phyloP scores from a whole-genome alignment of 257 asterid species.

The Solanum raphanifolium region DNA sequence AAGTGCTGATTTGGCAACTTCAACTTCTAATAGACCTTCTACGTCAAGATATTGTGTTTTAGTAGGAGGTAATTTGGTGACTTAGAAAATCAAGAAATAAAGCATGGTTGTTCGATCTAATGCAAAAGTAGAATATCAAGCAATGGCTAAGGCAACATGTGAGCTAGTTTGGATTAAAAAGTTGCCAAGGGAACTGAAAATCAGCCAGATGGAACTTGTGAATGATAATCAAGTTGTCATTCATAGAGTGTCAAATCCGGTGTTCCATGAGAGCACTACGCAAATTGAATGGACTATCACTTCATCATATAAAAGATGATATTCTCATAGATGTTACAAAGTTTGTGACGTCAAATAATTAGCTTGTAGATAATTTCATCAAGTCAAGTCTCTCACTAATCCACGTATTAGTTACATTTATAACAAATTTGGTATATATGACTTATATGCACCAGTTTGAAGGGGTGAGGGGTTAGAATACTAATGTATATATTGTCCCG shows the following conservation, averaged over 20 bases:
- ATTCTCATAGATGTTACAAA: background rate
- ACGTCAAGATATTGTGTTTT: background rate
- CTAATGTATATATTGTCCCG: background rate
- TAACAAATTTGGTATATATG: background rate
- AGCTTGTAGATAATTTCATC: background rate
- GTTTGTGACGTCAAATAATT: background rate
- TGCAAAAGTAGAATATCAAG: background rate
- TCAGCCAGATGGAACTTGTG: background rate
- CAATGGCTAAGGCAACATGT: background rate
- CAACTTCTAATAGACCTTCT: background rate
- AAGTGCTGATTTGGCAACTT: background rate
- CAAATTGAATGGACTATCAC: background rate
- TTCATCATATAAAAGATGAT: background rate
- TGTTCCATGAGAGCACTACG: background rate
- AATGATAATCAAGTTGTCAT: background rate
- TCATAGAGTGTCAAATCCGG: background rate
- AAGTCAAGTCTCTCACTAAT: background rate
- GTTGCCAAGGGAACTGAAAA: background rate
- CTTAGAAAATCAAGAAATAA: background rate
- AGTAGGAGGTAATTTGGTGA: background rate
- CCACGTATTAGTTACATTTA: background rate
- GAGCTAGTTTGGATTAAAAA: background rate
- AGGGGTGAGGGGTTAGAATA: background rate
- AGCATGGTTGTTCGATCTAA: background rate
- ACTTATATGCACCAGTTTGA: background rate